Percentiles rank a stretch among this genome's conserved stretches.
Conservation (phyloP, 78 protist genomes). For the Dictyostelium citrinum region DNA sequence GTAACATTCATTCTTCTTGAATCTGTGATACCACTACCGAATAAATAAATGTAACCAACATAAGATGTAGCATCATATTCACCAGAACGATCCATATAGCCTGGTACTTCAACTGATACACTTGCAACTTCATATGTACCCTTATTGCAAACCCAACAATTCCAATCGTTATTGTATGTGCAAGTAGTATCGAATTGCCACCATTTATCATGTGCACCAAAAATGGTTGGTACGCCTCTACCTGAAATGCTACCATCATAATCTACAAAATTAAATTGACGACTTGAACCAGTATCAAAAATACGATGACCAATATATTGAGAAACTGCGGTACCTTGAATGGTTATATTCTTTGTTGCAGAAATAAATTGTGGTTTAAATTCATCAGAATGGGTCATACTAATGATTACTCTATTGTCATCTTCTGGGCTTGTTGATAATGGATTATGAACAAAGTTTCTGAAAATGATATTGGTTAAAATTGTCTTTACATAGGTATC, state of each 20-base stretch:
- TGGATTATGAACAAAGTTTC: constrained; percentile 26
- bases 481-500: constrained; percentile 72
- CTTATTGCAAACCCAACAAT: constrained; percentile 9
- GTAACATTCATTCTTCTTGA: not conserved
- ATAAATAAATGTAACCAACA: constrained; percentile 19
- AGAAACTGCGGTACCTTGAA: not conserved
- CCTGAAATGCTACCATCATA: constrained; percentile 30
- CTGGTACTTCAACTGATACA: not conserved
- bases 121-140: not conserved
- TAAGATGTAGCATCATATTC: not conserved
- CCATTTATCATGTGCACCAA: constrained; percentile 58
- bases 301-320: constrained; percentile 38
- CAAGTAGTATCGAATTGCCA: constrained; percentile 65
- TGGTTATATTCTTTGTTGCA: constrained; percentile 13
- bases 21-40: constrained; percentile 34
- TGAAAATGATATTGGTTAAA: constrained; percentile 36
- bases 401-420: constrained; percentile 43
- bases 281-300: constrained; percentile 40
- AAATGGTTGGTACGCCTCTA: not conserved
- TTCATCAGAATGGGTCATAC: constrained; percentile 74
- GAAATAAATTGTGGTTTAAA: constrained; percentile 78
- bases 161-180: constrained; percentile 16
- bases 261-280: constrained; percentile 63
- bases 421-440: not conserved
- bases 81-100: not conserved